These are phyloP conservation scores for barley (Hordeum vulgare) DNA, from an alignment of 176 grass and related monocot genomes.

Conservation along the genomic window DNA sequence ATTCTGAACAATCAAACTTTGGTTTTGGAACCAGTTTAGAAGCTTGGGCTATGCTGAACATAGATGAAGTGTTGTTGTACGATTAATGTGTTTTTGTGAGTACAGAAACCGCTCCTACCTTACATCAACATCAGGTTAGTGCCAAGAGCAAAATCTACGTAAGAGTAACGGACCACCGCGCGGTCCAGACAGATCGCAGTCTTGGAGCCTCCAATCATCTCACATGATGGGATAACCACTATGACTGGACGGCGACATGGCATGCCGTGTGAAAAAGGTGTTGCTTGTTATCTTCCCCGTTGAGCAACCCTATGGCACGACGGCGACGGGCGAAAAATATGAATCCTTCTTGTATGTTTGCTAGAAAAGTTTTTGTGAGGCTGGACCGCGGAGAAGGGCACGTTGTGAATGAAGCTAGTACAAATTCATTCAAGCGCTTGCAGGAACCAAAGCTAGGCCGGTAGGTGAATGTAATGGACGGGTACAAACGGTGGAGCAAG, in stretches of 20 bases:
- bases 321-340: constrained; percentile 21
- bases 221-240: background rate
- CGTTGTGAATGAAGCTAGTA: background rate
- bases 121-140: background rate
- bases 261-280: background rate
- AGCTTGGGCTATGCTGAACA: background rate
- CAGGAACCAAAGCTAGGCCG: background rate
- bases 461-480: background rate
- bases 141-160: background rate
- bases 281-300: background rate
- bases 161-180: background rate
- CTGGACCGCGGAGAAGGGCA: background rate
- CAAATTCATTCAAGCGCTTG: background rate
- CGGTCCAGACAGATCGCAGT: background rate
- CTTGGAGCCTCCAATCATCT: background rate
- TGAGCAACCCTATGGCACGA: background rate
- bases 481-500: background rate
- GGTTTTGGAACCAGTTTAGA: background rate
- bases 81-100: background rate
- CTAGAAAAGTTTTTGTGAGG: background rate
- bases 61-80: background rate
- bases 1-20: background rate
- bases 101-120: background rate
- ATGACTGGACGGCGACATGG: background rate
- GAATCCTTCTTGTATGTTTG: background rate